A percentile compares a stretch with the other conserved stretches of the same genome.
These are phyloP conservation scores for Pluteus cervinus DNA, from an alignment of 768 basidiomycete species.

Conservation along the genomic window DNA sequence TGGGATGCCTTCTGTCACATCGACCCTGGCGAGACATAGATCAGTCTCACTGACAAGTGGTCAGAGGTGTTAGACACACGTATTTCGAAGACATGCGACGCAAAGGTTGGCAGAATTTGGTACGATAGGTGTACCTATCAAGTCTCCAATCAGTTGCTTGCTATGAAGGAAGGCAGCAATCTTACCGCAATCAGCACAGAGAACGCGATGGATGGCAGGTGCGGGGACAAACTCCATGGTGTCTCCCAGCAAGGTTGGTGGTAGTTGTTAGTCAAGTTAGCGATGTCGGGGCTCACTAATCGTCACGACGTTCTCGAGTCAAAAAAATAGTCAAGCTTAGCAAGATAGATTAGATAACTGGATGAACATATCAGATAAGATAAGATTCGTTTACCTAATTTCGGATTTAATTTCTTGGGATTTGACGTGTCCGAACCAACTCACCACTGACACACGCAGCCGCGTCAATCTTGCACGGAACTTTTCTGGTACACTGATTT, in stretches of 20 bases:
- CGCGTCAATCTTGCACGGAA: background rate
- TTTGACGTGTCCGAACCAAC: background rate
- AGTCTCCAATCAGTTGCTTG: constrained; percentile 5
- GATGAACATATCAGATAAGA: too few species aligned
- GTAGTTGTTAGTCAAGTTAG: too few species aligned
- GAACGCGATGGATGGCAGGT: constrained; percentile 73
- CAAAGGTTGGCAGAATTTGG: constrained; percentile 93
- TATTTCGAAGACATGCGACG: constrained; percentile 83
- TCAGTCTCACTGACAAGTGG: too few species aligned
- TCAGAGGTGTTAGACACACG: too few species aligned
- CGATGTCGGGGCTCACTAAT: too few species aligned
- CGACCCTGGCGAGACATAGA: too few species aligned
- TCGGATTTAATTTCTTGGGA: background rate
- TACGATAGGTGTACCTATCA: constrained; percentile 72
- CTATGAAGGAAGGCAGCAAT: constrained; percentile 1
- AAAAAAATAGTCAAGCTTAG: too few species aligned
- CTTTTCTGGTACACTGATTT: background rate
- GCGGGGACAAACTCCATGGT: constrained; percentile 76
- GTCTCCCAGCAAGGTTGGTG: too few species aligned
- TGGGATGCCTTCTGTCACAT: constrained; percentile 97
- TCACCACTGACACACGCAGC: background rate
- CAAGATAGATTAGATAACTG: too few species aligned
- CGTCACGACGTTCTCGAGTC: too few species aligned
- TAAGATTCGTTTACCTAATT: background rate
- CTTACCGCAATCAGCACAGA: constrained; percentile 86